phyloP scores from a whole-genome alignment of 106 monocot species.

The Acorus calamus region DNA sequence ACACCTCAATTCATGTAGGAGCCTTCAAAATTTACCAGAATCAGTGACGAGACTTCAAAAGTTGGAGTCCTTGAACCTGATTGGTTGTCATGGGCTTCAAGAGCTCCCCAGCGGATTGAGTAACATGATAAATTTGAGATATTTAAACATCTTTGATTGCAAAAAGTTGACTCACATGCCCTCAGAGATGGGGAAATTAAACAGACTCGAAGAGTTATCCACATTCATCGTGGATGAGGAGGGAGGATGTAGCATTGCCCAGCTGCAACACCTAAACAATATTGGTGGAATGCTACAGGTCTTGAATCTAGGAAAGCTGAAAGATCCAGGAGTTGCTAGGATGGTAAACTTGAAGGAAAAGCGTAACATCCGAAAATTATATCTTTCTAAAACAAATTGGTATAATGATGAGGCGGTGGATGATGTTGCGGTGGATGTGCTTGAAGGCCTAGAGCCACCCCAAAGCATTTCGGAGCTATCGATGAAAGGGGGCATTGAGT shows the following conservation, averaged over 20 bases:
- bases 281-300: neutral
- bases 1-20: no score
- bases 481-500: neutral
- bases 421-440: neutral
- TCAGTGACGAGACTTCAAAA: neutral
- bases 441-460: slow-evolving; percentile 3
- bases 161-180: neutral
- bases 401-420: no score
- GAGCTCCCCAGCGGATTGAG: neutral
- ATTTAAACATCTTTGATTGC: neutral
- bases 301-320: slow-evolving; percentile 1
- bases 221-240: neutral
- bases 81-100: neutral
- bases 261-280: neutral
- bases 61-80: neutral
- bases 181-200: neutral
- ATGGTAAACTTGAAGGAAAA: neutral
- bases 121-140: neutral
- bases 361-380: neutral
- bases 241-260: neutral
- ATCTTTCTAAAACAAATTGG: neutral
- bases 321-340: neutral
- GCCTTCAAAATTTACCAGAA: neutral
- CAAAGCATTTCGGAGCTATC: neutral
- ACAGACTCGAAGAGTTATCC: neutral